phyloP scores from a whole-genome alignment of 768 basidiomycete species.

The Agaricus bisporus region DNA sequence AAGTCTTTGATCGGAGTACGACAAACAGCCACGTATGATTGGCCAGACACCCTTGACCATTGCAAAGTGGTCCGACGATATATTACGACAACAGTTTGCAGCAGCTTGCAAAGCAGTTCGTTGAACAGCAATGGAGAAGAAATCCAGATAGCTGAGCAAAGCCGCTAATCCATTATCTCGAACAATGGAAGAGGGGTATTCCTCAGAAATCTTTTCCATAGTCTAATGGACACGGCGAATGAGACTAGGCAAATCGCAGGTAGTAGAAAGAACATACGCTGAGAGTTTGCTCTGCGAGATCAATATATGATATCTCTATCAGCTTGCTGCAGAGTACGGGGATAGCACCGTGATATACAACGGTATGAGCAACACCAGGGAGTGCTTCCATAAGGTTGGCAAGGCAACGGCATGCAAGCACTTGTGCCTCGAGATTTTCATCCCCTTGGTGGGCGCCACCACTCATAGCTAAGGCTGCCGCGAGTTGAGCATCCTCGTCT shows the following conservation, averaged over 20 bases:
- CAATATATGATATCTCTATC: constrained; percentile 95
- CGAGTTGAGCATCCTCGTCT: constrained; percentile 84
- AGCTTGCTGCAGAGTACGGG: constrained; percentile 96
- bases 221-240: constrained; percentile 50
- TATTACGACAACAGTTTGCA: constrained; percentile 92
- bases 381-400: constrained; percentile 99
- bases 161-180: constrained; percentile 93
- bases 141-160: constrained; percentile 92
- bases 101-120: constrained; percentile 95
- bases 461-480: constrained; percentile 83
- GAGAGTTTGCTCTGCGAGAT: constrained; percentile 95
- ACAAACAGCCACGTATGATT: constrained; percentile 86
- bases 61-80: constrained; percentile 81
- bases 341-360: constrained; percentile 98
- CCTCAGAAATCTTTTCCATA: constrained; percentile 96
- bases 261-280: constrained; percentile 58
- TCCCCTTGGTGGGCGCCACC: constrained; percentile 66
- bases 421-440: constrained; percentile 88
- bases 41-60: constrained; percentile 91
- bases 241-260: constrained; percentile 13
- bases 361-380: constrained; percentile 93
- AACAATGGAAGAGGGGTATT: constrained; percentile 93
- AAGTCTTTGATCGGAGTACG: constrained; percentile 92
- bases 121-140: constrained; percentile 97
- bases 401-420: constrained; percentile 92